Evolutionary conservation across 345 rosid species (phyloP).

Genomic region (Hibiscus syriacus): DNA sequence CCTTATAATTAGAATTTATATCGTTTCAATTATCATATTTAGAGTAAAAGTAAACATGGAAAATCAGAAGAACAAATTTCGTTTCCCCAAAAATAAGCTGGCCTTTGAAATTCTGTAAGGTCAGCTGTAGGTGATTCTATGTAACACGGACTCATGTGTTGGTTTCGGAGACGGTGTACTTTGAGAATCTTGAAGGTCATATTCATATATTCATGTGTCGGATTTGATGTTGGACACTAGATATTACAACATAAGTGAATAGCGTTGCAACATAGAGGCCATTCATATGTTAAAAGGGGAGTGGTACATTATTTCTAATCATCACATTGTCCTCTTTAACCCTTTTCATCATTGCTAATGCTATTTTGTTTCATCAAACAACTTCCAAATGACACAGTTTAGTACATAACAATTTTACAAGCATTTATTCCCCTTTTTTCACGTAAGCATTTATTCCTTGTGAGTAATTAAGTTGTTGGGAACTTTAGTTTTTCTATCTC

Average conservation of each 20-base stretch:
- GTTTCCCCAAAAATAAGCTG: not conserved
- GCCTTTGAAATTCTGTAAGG: not conserved
- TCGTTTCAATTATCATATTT: not conserved
- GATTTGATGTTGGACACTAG: no score
- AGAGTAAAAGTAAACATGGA: not conserved
- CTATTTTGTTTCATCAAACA: not conserved
- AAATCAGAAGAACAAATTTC: no score
- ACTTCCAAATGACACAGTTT: not conserved
- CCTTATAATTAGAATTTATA: not conserved
- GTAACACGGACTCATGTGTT: not conserved
- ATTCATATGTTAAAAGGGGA: not conserved
- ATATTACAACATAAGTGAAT: no score
- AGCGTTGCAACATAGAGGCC: no score
- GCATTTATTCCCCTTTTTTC: not conserved
- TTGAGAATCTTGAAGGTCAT: not conserved
- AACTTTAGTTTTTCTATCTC: not conserved
- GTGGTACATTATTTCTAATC: not conserved
- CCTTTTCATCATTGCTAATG: not conserved
- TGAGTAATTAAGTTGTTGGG: not conserved
- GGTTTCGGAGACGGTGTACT: no score
- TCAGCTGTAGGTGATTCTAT: not conserved
- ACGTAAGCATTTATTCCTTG: not conserved
- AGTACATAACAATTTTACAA: not conserved
- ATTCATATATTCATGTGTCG: not conserved
- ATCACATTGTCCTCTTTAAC: not conserved